Conservation (phyloP, 148 eudicot species). For the Hydrangea macrophylla region DNA sequence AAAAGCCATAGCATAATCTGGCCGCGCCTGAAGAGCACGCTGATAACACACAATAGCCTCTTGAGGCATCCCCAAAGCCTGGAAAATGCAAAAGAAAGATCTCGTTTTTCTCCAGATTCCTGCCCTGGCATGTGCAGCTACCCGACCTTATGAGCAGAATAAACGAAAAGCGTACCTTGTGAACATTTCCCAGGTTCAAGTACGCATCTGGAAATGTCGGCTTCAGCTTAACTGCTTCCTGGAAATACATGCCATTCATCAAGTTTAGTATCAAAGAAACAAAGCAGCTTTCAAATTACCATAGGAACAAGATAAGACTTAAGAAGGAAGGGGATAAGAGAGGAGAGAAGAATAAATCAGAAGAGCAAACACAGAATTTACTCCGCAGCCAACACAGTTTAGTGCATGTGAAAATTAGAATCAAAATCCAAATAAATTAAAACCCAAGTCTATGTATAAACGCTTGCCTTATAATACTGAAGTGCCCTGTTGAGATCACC, state of each 20-base stretch:
- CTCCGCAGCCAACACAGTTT: too few relatives aligned
- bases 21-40: conserved; percentile 78
- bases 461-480: conserved; percentile 79
- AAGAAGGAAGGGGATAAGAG: too few relatives aligned
- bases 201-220: conserved; percentile 84
- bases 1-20: conserved; percentile 80
- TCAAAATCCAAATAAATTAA: not conserved
- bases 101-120: conserved; percentile 18
- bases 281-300: not conserved
- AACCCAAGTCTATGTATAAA: not conserved
- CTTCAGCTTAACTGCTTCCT: conserved; percentile 91
- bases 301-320: not conserved
- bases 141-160: conserved; percentile 17
- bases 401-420: not conserved
- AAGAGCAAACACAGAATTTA: too few relatives aligned
- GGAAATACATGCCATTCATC: conserved; percentile 16
- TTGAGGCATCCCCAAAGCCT: conserved; percentile 92
- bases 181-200: conserved; percentile 80
- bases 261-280: not conserved
- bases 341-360: not conserved
- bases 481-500: conserved; percentile 84
- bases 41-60: conserved; percentile 87
- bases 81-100: conserved; percentile 27
- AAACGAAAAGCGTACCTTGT: conserved; percentile 61
- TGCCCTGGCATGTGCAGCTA: conserved; percentile 18